Evolutionary conservation across 2,329 filamentous ascomycete species (phyloP).

Genomic region (Fusarium agapanthi): DNA sequence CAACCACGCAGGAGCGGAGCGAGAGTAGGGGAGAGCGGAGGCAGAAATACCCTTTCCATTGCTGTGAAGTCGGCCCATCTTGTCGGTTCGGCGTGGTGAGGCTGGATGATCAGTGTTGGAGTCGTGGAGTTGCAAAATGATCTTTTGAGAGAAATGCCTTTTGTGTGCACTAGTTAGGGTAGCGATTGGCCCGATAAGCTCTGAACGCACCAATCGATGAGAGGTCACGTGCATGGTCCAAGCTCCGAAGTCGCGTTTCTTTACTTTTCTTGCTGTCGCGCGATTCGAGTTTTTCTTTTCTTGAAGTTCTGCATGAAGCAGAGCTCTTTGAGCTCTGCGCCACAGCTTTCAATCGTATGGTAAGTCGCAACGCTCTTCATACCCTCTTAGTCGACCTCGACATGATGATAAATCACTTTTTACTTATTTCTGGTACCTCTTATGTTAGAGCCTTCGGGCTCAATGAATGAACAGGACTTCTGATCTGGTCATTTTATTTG

Average conservation of each 20-base stretch:
- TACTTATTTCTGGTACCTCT: constrained; percentile 95
- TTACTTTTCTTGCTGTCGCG: constrained; percentile 29
- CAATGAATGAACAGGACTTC: constrained; percentile 90
- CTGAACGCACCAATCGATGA: background rate
- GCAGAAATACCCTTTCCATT: constrained; percentile 99
- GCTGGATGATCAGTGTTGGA: constrained; percentile 35
- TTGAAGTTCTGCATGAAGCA: background rate
- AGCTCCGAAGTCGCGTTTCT: constrained; percentile 27
- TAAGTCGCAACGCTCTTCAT: constrained; percentile 43
- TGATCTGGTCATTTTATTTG: constrained; percentile 58
- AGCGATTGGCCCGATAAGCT: constrained; percentile 25
- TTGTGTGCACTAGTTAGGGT: constrained; percentile 50
- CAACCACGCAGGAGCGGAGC: constrained; percentile 90
- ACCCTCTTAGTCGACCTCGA: constrained; percentile 37
- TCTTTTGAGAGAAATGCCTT: constrained; percentile 5
- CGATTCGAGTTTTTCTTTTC: constrained; percentile 22
- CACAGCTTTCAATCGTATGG: constrained; percentile 27
- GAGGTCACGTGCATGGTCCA: constrained; percentile 23
- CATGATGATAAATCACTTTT: constrained; percentile 77
- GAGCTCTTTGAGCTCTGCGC: background rate
- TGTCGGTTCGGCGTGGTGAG: constrained; percentile 58
- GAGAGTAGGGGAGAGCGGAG: constrained; percentile 96
- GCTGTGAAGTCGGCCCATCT: constrained; percentile 98
- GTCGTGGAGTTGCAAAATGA: constrained; percentile 53
- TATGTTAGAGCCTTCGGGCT: constrained; percentile 78